Conservation (phyloP, 192 early-diverging fungal species). For the Entophlyctis luteolus region DNA sequence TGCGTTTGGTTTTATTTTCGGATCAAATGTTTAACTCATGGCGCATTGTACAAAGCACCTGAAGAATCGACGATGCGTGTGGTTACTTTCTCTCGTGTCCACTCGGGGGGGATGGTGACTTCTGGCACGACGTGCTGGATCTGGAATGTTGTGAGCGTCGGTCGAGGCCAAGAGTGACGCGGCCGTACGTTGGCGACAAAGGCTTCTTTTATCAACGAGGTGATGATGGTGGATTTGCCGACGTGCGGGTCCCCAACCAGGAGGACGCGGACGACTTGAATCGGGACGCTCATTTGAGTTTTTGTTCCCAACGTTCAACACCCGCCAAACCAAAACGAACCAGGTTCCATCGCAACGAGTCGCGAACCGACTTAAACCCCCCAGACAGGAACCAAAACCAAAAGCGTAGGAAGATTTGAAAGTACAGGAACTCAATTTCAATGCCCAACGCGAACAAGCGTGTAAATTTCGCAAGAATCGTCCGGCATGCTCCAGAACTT, state of each 20-base stretch:
- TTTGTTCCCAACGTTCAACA: no score
- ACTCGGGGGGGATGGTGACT: conserved; percentile 99
- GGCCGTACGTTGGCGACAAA: conserved; percentile 84
- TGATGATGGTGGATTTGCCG: conserved; percentile 96
- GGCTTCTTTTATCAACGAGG: conserved; percentile 92
- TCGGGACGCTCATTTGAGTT: no score
- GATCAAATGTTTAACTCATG: no score
- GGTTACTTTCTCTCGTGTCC: conserved; percentile 92
- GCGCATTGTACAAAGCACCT: no score
- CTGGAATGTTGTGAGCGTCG: no score
- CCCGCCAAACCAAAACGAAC: no score
- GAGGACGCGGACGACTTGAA: conserved; percentile 71
- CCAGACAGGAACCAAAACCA: no score
- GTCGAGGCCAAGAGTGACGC: background rate
- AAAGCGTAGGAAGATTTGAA: no score
- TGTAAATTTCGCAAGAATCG: conserved; percentile 1
- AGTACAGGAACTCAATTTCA: no score
- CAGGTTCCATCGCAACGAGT: no score
- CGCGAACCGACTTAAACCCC: no score
- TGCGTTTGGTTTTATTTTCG: background rate
- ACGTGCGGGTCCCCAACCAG: conserved; percentile 84
- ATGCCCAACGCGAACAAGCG: no score
- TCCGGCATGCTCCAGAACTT: background rate
- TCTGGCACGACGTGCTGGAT: conserved; percentile 98
- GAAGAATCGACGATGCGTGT: conserved; percentile 98